A percentile compares a stretch with the other conserved stretches of the same genome.
phyloP scores from a whole-genome alignment of 768 basidiomycete species.

The Paxillus ammoniavirescens region DNA sequence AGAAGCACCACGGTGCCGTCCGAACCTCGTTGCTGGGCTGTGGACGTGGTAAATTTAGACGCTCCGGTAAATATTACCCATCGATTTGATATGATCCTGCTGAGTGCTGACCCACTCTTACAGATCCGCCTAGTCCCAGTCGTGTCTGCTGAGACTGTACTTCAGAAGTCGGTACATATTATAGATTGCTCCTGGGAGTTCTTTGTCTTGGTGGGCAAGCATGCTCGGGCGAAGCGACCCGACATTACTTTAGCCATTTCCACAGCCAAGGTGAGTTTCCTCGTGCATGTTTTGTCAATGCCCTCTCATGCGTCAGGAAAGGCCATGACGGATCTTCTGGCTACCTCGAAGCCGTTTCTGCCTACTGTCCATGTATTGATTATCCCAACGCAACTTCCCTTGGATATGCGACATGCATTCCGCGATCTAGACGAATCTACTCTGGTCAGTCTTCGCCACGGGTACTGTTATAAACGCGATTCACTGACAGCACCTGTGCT shows the following conservation, averaged over 20 bases:
- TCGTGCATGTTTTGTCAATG: not conserved
- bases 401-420: slow-evolving; percentile 65
- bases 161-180: slow-evolving; percentile 55
- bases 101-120: slow-evolving; percentile 1
- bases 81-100: not conserved
- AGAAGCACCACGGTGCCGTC: slow-evolving; percentile 38
- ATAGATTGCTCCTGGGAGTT: slow-evolving; percentile 80
- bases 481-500: not conserved
- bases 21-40: slow-evolving; percentile 60
- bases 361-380: slow-evolving; percentile 75
- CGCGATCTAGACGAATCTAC: slow-evolving; percentile 66
- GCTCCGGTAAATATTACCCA: slow-evolving; percentile 39
- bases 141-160: slow-evolving; percentile 37
- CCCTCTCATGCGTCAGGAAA: slow-evolving; percentile 25
- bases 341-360: slow-evolving; percentile 58
- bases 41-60: slow-evolving; percentile 39
- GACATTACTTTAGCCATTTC: slow-evolving; percentile 64
- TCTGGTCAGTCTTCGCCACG: slow-evolving; percentile 43
- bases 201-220: slow-evolving; percentile 68
- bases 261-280: slow-evolving; percentile 48
- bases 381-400: slow-evolving; percentile 70
- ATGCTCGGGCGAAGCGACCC: slow-evolving; percentile 57
- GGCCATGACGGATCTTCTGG: slow-evolving; percentile 53
- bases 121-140: slow-evolving; percentile 50
- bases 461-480: too few relatives aligned